Evolutionary conservation across 495 filamentous ascomycete genomes (phyloP).

Genomic region (Trichoderma gamsii): DNA sequence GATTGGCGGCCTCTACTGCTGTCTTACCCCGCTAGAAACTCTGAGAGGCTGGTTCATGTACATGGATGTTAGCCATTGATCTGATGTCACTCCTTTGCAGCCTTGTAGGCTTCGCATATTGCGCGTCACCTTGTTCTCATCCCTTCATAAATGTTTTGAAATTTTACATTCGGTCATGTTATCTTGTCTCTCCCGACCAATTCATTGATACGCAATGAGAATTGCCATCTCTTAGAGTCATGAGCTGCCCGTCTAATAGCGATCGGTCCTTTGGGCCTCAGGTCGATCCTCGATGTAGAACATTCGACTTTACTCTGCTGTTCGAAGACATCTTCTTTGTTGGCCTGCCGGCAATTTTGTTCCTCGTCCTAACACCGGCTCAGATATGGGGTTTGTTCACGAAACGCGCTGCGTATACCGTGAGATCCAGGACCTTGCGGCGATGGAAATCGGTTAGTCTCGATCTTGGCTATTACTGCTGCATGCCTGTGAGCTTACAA

Average conservation of each 20-base stretch:
- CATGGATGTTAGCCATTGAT: no score
- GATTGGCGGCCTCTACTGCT: no score
- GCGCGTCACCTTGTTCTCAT: no score
- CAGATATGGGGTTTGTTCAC: not conserved
- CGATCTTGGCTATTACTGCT: not conserved
- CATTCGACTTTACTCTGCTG: constrained; percentile 34
- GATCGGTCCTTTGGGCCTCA: constrained; percentile 25
- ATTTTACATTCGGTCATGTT: no score
- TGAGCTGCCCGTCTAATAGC: not conserved
- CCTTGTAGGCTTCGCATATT: no score
- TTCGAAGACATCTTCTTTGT: constrained; percentile 33
- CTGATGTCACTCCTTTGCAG: no score
- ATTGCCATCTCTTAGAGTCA: not conserved
- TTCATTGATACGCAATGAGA: not conserved
- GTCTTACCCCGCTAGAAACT: no score
- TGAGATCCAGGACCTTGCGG: not conserved
- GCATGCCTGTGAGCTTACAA: not conserved
- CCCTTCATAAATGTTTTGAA: no score
- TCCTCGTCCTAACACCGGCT: constrained; percentile 23
- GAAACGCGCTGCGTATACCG: not conserved
- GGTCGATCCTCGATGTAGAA: constrained; percentile 25
- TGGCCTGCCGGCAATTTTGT: constrained; percentile 25
- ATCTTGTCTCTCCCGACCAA: no score
- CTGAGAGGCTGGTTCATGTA: no score
- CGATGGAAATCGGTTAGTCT: constrained; percentile 9